A percentile compares a stretch with the other conserved stretches of the same genome.
These are phyloP conservation scores for Aphanoascus verrucosus DNA, from an alignment of 2,329 filamentous ascomycete species.

Conservation along the genomic window DNA sequence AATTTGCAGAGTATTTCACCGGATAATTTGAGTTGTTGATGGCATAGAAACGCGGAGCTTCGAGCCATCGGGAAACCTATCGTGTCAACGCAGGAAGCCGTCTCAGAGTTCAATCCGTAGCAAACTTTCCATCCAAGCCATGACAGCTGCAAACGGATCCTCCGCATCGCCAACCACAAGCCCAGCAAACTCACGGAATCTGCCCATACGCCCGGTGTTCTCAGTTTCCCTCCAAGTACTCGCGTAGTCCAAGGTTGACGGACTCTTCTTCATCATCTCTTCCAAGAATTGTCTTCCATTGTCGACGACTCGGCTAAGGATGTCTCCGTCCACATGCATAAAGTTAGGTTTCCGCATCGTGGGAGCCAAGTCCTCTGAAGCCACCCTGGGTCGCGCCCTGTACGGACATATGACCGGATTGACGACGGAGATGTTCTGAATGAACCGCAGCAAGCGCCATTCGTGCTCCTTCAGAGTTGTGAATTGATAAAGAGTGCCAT, in stretches of 20 bases:
- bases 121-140: conserved; percentile 28
- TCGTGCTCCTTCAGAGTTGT: conserved; percentile 51
- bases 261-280: conserved; percentile 21
- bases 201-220: conserved; percentile 24
- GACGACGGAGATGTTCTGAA: conserved; percentile 56
- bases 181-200: conserved; percentile 43
- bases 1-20: no score
- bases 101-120: conserved; percentile 33
- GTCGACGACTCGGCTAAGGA: conserved; percentile 47
- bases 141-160: conserved; percentile 23
- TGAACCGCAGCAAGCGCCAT: conserved; percentile 58
- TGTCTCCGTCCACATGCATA: conserved; percentile 59
- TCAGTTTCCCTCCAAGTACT: conserved; percentile 2
- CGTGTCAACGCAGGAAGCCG: conserved; percentile 11
- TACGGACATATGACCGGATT: conserved; percentile 44
- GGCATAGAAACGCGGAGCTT: neutral
- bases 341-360: conserved; percentile 33
- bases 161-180: conserved; percentile 35
- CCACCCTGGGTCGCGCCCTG: conserved; percentile 24
- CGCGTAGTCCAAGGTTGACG: neutral
- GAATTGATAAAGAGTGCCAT: conserved; percentile 61
- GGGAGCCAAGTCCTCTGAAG: conserved; percentile 31
- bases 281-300: conserved; percentile 28
- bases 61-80: neutral
- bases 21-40: no score